Base-by-base conservation (phyloP, 2,329 filamentous ascomycete species). In the Botrytis squamosa region DNA sequence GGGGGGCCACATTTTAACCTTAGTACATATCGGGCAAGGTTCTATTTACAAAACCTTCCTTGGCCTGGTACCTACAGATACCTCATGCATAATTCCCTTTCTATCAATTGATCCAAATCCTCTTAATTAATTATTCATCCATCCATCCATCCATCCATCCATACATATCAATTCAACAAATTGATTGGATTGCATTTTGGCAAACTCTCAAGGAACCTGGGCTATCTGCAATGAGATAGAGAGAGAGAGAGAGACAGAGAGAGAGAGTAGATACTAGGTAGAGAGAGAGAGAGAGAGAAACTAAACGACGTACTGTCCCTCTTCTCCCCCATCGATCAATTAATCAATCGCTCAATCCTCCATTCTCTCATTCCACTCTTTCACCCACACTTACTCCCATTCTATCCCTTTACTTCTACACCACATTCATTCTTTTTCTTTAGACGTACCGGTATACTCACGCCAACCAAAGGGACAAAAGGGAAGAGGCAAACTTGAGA, bases 61-160 rank as follows among this genome's bases (percentile, higher is more conserved):
- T 38, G 22, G 29, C 57, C 3, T 29, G 55, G 29, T 18, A n/a
- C 36, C 36, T 42, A 42, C 49, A 55, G 49, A 55, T 10, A n/a
- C 49, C 49, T n/a, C 25, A n/a, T 57, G 36, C 46, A 57, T 68
- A 57, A 68, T 68, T 68, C 65, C 36, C 65, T 57, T 57, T 68
- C 25, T 52, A 57, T 68, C 49, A 68, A 68, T 68, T 57, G 63
- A 49, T 36, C 42, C 40, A 65, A 65, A 49, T 44, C 63, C 49
- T 49, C 46, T 52, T 18, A 20, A 67, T 52, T 52, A 52, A 49
- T 66, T 66, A 49, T 55, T 29, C 65, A 55, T 55, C 52, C n/a
- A 4, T 57, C 25, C 46, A 25, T 49, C 46, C 33, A 3, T 33
- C 33, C 49, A 16, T 16, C 25, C 44, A 52, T 40, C 65, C n/a